Conservation (phyloP, 495 filamentous ascomycete species). For the Penicillium coffeae region DNA sequence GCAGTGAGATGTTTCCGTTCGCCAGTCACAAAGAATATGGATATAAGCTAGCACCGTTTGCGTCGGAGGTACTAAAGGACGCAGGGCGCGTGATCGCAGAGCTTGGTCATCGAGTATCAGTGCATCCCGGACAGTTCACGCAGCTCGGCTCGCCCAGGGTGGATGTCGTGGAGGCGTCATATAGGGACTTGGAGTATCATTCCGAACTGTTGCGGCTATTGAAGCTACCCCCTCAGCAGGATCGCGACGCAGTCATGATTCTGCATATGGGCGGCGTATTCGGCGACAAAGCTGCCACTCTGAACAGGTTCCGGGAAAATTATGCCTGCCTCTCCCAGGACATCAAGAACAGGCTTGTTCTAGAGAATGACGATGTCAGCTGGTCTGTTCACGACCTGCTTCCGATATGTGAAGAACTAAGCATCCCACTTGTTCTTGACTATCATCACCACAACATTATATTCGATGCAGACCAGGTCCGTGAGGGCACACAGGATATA, state of each 20-base stretch:
- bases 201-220: conserved; percentile 79
- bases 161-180: conserved; percentile 68
- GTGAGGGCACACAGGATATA: conserved; percentile 86
- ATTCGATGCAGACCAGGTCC: conserved; percentile 65
- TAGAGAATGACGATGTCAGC: conserved; percentile 92
- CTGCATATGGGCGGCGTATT: conserved; percentile 92
- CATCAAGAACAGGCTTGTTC: conserved; percentile 76
- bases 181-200: conserved; percentile 87
- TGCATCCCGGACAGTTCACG: conserved; percentile 91
- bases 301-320: conserved; percentile 77
- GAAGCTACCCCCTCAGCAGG: conserved; percentile 69
- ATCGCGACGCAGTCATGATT: conserved; percentile 92
- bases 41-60: conserved; percentile 84
- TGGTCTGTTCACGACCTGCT: conserved; percentile 91
- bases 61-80: conserved; percentile 69
- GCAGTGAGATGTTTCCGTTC: conserved; percentile 96
- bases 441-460: conserved; percentile 96
- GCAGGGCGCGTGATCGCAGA: conserved; percentile 74
- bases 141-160: conserved; percentile 78
- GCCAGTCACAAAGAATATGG: conserved; percentile 84
- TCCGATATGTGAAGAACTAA: conserved; percentile 86
- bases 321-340: conserved; percentile 61
- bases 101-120: conserved; percentile 81
- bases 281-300: conserved; percentile 78
- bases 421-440: conserved; percentile 90